Evolutionary conservation across 164 flowering plant genomes (phyloP), one percentile per base, ranked within the genome.

Genomic region (Aristolochia fimbriata): DNA sequence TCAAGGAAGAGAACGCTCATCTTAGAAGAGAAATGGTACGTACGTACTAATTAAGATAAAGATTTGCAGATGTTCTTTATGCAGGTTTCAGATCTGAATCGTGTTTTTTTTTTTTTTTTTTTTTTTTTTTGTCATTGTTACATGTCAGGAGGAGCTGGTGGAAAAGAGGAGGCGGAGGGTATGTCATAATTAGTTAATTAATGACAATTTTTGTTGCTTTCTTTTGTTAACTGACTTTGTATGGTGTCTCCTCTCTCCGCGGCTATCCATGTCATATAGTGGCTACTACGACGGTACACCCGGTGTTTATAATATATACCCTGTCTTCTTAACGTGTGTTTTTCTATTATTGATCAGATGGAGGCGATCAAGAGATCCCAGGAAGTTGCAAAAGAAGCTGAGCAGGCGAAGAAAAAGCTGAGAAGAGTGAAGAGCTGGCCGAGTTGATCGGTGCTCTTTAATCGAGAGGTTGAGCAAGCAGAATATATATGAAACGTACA

Each of bases 1-100:
- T 94, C 4, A 83, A 83, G 67, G 96, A 91, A 54, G 99, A 91
- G 73, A 91, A 86, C 58, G 59, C 79, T 0, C 83, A 77, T 5
- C 84, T 94, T 7, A 84, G 74, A 63, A 86, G 76, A 45, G 78
- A 83, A 33, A 68, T 82, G 90, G 96, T 92, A 79, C 2, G 56
- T 23, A 27, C 30, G 30, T 52, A 6, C 27, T 52, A n/a, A n/a
- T n/a, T n/a, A 14, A 22, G 3, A 23, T 1, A 20, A 27, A 23
- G 8, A 22, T 10, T 19, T 21, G 51, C 16, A 6, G 55, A n/a
- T 22, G 15, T 22, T 22, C 3, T 52, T 52, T 15, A 19, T 21
- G 24, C 24, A 20, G 12, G 10, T 7, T 37, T 37, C 43, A 7
- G 9, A 0, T 6, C 27, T 23, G 30, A 15, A 22, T 22, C 8